phyloP scores from a whole-genome alignment of 257 asterid species.

The Capsicum baccatum region DNA sequence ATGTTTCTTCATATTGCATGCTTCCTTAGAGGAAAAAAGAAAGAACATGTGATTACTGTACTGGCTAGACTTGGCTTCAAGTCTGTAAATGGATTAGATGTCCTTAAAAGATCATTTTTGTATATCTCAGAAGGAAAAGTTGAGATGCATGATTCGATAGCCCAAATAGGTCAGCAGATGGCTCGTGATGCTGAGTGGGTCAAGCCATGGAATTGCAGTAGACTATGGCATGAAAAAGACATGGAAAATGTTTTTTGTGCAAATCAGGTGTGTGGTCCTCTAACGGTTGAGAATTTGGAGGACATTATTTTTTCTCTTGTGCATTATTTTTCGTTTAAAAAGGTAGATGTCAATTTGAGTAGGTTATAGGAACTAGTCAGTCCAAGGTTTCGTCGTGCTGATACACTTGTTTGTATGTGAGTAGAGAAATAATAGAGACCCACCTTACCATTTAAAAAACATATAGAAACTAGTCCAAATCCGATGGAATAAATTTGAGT shows the following conservation, averaged over 20 bases:
- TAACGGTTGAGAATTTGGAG: neutral
- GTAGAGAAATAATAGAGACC: neutral
- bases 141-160: conserved; percentile 24
- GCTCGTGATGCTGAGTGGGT: neutral
- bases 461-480: neutral
- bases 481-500: too few relatives aligned
- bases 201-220: conserved; percentile 1
- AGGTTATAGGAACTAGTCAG: neutral
- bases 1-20: conserved; percentile 29
- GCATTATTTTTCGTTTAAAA: neutral
- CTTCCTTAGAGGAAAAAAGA: conserved; percentile 28
- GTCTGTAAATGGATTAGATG: accelerated
- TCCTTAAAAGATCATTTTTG: neutral
- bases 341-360: neutral
- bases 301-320: neutral
- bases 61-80: neutral
- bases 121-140: neutral
- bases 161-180: neutral
- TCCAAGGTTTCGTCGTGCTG: neutral
- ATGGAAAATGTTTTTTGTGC: neutral
- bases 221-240: neutral
- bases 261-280: neutral
- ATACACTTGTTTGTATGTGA: neutral
- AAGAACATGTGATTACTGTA: neutral
- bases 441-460: neutral